Evolutionary conservation across 169 alveolate genomes (phyloP), one percentile per base, ranked within the genome.

Genomic region (Plasmodium gaboni): DNA sequence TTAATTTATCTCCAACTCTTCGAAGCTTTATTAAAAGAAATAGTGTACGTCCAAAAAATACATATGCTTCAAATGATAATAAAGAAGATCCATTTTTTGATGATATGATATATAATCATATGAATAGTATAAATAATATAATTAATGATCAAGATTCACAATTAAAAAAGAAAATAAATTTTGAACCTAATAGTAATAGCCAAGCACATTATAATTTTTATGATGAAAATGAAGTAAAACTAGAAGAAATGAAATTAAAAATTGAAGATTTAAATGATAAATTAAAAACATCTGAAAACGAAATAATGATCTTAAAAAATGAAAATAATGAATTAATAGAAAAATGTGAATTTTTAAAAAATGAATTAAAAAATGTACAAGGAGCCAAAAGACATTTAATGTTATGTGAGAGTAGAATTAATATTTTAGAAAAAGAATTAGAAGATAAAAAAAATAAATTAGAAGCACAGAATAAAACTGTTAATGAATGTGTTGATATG

Each of bases 171-270:
- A 68, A 68, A 61, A 19, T 73, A 13, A 44, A 38, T 13, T 80
- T 83, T 48, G 90, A 80, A 53, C 42, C 17, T 12, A 68, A 38
- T 28, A 42, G 22, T 12, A 80, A 46, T 28, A 42, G 22, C 12
- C 80, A 80, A 61, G 68, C 68, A 13, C 46, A 24, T 46, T 80
- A 19, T 63, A 67, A 80, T 71, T 80, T 80, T 50, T 80, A 80
- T 71, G 90, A 80, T 67, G 90, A 80, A 63, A 80, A 80, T 28
- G 90, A 80, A 55, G 90, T 80, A 59, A 80, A 63, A 15, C 22
- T 80, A 15, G 90, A 80, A 60, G 90, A 80, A 80, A 80, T 80
- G 90, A 68, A 80, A 17, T 57, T 80, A 80, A 57, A 68, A 55
- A n/a, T 80, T 10, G 90, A 80, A 42, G 90, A 53, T 55, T 61